Evolutionary conservation across 2,329 filamentous ascomycete species (phyloP).

Genomic region (Botrytis aclada): DNA sequence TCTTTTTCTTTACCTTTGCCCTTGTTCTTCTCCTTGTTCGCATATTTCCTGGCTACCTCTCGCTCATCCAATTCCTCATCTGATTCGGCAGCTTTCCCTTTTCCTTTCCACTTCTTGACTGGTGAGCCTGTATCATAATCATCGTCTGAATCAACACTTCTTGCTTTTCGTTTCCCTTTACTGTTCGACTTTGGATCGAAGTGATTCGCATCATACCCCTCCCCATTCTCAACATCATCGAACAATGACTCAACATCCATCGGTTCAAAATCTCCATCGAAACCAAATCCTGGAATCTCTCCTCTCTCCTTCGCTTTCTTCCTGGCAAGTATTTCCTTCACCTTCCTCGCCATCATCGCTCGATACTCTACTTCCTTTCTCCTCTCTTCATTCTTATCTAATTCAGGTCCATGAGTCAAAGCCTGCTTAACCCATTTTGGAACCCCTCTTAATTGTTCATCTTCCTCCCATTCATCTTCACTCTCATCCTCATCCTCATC

Average conservation of each 20-base stretch:
- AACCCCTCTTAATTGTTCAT: background rate
- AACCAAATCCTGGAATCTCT: background rate
- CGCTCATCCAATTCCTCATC: conserved; percentile 1
- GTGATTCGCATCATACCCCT: too few species aligned
- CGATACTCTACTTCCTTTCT: background rate
- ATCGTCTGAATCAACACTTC: background rate
- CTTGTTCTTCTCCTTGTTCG: background rate
- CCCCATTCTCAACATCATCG: too few species aligned
- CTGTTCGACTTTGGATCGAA: background rate
- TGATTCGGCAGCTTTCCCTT: background rate
- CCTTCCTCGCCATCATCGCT: background rate
- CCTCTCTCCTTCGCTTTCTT: background rate
- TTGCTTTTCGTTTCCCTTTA: background rate
- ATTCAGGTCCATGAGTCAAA: background rate
- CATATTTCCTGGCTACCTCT: background rate
- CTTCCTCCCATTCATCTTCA: background rate
- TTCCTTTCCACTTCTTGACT: conserved; percentile 9
- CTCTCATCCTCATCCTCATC: background rate
- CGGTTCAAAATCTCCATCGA: background rate
- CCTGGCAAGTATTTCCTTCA: background rate
- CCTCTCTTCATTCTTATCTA: background rate
- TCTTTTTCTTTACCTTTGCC: too few species aligned
- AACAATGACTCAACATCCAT: background rate
- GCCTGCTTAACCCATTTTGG: conserved; percentile 12
- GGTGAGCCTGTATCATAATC: background rate